Evolutionary conservation across 2,329 filamentous ascomycete species (phyloP).

Genomic region (Alternaria sp.): DNA sequence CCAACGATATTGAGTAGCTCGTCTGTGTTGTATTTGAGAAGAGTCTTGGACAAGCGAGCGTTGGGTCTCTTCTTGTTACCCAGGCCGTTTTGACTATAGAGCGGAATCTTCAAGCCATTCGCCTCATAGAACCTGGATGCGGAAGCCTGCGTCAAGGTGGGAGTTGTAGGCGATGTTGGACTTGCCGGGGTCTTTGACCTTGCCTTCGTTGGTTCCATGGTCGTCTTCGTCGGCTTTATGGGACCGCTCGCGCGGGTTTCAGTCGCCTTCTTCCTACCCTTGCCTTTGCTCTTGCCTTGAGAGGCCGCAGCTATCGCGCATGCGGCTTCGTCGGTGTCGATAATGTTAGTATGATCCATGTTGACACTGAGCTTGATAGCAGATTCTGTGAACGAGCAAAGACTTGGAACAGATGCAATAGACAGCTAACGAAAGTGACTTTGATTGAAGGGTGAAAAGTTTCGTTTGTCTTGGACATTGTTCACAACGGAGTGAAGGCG

Average conservation of each 20-base stretch:
- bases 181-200: background rate
- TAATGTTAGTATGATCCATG: conserved; percentile 12
- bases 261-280: background rate
- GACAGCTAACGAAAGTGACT: background rate
- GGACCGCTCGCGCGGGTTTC: background rate
- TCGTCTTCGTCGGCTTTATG: conserved; percentile 1
- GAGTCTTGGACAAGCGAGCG: conserved; percentile 18
- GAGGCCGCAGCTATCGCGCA: conserved; percentile 3
- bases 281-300: conserved; percentile 5
- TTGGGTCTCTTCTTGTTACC: conserved; percentile 15
- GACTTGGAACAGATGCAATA: background rate
- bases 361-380: background rate
- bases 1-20: conserved; percentile 21
- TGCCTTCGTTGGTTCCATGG: background rate
- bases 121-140: conserved; percentile 16
- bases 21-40: conserved; percentile 13
- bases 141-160: background rate
- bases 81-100: conserved; percentile 14
- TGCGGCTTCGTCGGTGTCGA: conserved; percentile 8
- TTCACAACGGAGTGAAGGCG: conserved; percentile 13
- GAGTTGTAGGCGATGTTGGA: background rate
- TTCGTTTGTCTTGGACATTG: conserved; percentile 7
- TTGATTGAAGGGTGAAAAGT: background rate
- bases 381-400: background rate
- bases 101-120: conserved; percentile 21